phyloP scores from a whole-genome alignment of 495 filamentous ascomycete genomes.

The Hypomontagnella monticulosa region DNA sequence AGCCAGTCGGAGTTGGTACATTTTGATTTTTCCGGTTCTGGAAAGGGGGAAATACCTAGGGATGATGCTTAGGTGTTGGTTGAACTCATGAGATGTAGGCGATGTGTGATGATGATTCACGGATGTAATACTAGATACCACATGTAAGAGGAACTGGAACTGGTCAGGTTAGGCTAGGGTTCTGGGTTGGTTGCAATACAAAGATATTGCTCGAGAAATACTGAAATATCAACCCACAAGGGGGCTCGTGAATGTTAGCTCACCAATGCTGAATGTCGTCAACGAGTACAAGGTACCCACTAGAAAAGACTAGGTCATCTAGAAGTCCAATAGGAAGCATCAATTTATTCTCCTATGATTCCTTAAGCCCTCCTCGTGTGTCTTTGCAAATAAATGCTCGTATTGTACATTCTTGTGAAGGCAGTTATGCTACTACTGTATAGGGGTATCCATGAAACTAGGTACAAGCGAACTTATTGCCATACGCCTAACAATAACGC shows the following conservation, averaged over 20 bases:
- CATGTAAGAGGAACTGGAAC: conserved; percentile 1
- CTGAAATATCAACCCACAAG: not conserved
- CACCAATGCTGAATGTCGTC: too few species aligned
- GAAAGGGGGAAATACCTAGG: not conserved
- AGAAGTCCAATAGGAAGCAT: too few species aligned
- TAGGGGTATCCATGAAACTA: conserved; percentile 14
- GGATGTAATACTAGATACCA: conserved; percentile 35
- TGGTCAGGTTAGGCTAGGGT: conserved; percentile 10
- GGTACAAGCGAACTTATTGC: conserved; percentile 1
- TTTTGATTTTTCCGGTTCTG: conserved; percentile 3
- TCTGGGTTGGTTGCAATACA: conserved; percentile 25
- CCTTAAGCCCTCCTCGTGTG: too few species aligned
- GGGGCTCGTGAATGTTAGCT: too few species aligned
- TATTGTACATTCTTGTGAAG: conserved; percentile 6
- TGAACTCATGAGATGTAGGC: not conserved
- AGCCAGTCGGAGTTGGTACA: conserved; percentile 8
- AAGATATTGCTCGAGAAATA: not conserved
- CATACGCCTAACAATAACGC: not conserved
- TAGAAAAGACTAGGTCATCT: too few species aligned
- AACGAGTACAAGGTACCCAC: too few species aligned
- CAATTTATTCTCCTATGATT: too few species aligned
- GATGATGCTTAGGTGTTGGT: not conserved
- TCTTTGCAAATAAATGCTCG: too few species aligned
- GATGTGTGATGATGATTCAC: conserved; percentile 36
- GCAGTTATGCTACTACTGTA: not conserved